Conservation (phyloP, 2,329 filamentous ascomycete species). For the Sarocladium oryzae region DNA sequence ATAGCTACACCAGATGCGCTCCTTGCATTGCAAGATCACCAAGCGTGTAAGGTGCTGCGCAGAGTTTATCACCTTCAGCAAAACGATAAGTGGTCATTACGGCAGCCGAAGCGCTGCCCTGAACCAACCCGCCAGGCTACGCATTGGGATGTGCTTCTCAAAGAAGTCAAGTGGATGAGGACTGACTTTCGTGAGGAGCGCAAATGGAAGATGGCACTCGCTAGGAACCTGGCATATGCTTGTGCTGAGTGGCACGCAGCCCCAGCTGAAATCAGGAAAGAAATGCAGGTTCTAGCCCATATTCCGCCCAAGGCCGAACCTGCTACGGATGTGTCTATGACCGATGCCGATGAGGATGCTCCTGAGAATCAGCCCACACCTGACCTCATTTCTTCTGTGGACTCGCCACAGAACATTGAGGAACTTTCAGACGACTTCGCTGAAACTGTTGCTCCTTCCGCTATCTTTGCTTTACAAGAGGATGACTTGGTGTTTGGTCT, state of each 20-base stretch:
- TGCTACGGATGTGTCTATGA: slow-evolving; percentile 24
- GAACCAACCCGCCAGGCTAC: slow-evolving; percentile 72
- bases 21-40: slow-evolving; percentile 75
- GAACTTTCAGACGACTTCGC: slow-evolving; percentile 33
- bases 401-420: slow-evolving; percentile 42
- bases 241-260: slow-evolving; percentile 78
- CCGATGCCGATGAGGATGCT: slow-evolving; percentile 26
- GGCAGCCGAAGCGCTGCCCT: slow-evolving; percentile 76
- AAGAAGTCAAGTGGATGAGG: slow-evolving; percentile 97
- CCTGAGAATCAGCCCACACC: slow-evolving; percentile 51
- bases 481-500: slow-evolving; percentile 78
- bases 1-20: slow-evolving; percentile 80
- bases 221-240: slow-evolving; percentile 71
- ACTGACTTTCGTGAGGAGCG: slow-evolving; percentile 92
- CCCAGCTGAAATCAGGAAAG: slow-evolving; percentile 52
- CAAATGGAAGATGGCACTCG: slow-evolving; percentile 84
- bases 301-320: slow-evolving; percentile 36
- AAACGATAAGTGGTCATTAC: slow-evolving; percentile 83
- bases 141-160: slow-evolving; percentile 80
- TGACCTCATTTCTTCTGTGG: slow-evolving; percentile 59
- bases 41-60: slow-evolving; percentile 79
- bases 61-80: slow-evolving; percentile 88
- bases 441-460: slow-evolving; percentile 59
- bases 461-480: slow-evolving; percentile 75
- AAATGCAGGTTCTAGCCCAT: slow-evolving; percentile 59